Evolutionary conservation across 768 basidiomycete species (phyloP), one percentile per base, ranked within the genome.

Genomic region (Boletales sp.): DNA sequence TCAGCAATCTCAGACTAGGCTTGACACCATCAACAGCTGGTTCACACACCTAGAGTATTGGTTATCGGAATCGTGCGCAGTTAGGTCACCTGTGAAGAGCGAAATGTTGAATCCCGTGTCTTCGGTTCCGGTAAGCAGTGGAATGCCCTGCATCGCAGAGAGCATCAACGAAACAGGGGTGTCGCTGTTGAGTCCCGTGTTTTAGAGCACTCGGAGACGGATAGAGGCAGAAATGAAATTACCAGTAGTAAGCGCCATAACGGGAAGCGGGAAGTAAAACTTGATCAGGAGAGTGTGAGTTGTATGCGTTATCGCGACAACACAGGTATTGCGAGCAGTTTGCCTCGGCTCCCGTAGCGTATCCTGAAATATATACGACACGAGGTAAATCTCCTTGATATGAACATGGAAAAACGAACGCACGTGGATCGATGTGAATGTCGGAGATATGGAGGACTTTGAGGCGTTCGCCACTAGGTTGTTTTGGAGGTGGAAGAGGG

Each of bases 71-170:
- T 88, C 86, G 58, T 88, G 87, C 6, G 81, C 77, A 27, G 86
- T 85, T 41, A 88, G 63, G 59, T 89, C 87, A 29, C 87, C 86
- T 0, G 84, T 88, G 59, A 78, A 89, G 13, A 89, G 21, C 0
- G 76, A 78, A 65, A 79, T 87, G 29, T 75, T 78, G 61, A 87
- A 84, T 0, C 81, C 83, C 1, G 71, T 76, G 0, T 72, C 66
- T 56, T 78, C 57, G 5, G 86, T 86, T 4, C 73, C 79, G 7
- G 85, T 76, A 13, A 89, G 69, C 4, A 72, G 71, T 5, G 84
- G 84, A 43, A 89, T 84, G 0, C 83, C 75, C 57, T 84, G 59
- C 40, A 88, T 68, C 1, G 79, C 82, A 14, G 86, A 68, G 46
- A 81, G 57, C 13, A 68, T 75, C 21, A 88, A 73, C 17, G 82